Conservation (phyloP, 2,329 filamentous ascomycete species). For the Talaromyces sp. region DNA sequence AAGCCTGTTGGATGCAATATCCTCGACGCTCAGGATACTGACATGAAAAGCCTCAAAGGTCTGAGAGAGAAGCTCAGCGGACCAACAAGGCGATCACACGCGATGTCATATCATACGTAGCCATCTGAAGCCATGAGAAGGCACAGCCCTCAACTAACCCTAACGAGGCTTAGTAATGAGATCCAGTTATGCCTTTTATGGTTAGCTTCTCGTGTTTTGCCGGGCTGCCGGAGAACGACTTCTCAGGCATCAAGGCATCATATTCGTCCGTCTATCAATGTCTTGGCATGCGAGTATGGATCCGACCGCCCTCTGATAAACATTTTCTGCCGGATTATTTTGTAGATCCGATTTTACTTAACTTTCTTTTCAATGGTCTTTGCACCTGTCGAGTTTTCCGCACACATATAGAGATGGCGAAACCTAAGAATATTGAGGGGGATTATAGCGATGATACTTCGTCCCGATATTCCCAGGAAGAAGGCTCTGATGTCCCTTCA, state of each 20-base stretch:
- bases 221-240: not conserved
- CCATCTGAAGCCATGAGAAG: not conserved
- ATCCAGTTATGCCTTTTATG: not conserved
- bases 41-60: not conserved
- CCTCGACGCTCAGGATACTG: not conserved
- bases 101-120: not conserved
- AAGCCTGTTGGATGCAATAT: not conserved
- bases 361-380: not conserved
- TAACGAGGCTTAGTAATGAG: not conserved
- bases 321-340: constrained; percentile 17
- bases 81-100: not conserved
- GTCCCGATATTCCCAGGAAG: not conserved
- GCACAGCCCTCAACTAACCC: not conserved
- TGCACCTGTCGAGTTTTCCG: not conserved
- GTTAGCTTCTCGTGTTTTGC: not conserved
- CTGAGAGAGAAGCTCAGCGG: not conserved
- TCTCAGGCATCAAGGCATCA: constrained; percentile 1
- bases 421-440: not conserved
- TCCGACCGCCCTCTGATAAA: constrained; percentile 15
- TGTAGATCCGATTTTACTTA: not conserved
- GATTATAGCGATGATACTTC: not conserved
- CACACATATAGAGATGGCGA: not conserved
- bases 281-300: not conserved
- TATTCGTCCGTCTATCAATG: not conserved
- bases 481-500: not conserved